phyloP scores from a whole-genome alignment of 768 basidiomycete species.

The Ramaria rubella region DNA sequence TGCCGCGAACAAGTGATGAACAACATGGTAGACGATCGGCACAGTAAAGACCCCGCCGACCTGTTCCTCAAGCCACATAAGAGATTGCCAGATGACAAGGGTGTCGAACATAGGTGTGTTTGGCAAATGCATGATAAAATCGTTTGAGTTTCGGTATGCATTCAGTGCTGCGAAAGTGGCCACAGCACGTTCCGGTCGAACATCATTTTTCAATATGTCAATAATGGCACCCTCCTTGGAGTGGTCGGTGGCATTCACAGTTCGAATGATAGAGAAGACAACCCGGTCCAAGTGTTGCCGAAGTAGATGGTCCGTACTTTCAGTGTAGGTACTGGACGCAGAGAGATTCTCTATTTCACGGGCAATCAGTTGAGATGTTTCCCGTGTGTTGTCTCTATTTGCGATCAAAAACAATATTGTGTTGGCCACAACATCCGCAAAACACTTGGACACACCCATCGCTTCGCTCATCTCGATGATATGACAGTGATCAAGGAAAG shows the following conservation, averaged over 20 bases:
- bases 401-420: conserved; percentile 46
- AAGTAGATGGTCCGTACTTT: conserved; percentile 18
- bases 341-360: conserved; percentile 33
- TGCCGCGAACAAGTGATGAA: conserved; percentile 64
- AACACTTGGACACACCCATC: conserved; percentile 55
- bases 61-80: conserved; percentile 52
- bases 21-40: conserved; percentile 71
- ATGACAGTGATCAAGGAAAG: conserved; percentile 60
- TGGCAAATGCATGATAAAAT: conserved; percentile 51
- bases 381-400: not conserved
- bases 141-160: conserved; percentile 41
- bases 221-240: conserved; percentile 44
- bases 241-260: conserved; percentile 63
- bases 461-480: conserved; percentile 40
- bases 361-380: not conserved
- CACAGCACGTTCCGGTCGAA: conserved; percentile 31
- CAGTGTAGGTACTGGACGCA: not conserved
- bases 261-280: conserved; percentile 50
- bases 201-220: conserved; percentile 34
- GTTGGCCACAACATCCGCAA: conserved; percentile 64
- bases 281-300: conserved; percentile 48
- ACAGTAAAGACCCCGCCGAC: conserved; percentile 36
- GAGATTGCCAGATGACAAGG: conserved; percentile 41
- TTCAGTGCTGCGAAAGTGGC: conserved; percentile 46
- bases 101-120: conserved; percentile 58